These are phyloP conservation scores for Ilyonectria mors-panacis DNA, from an alignment of 2,329 filamentous ascomycete species.

Conservation along the genomic window DNA sequence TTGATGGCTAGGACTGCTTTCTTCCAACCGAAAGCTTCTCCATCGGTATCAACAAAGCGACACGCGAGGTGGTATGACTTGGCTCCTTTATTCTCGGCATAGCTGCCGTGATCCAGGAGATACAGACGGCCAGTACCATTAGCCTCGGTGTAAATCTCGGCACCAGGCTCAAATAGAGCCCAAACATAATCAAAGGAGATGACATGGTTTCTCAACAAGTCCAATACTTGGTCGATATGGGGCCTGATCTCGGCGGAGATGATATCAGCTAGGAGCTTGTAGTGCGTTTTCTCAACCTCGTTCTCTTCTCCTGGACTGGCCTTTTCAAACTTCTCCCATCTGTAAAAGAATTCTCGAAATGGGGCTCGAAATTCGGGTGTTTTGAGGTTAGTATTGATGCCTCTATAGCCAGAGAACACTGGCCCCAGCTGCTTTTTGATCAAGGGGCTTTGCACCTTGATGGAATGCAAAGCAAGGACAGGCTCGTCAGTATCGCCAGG, in stretches of 20 bases:
- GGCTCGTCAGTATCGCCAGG: constrained; percentile 6
- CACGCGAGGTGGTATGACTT: constrained; percentile 5
- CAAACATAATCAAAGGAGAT: constrained; percentile 29
- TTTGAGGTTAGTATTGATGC: constrained; percentile 27
- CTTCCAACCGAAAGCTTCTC: constrained; percentile 11
- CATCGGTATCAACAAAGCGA: constrained; percentile 25
- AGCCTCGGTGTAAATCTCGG: constrained; percentile 13
- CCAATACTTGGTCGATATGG: constrained; percentile 17
- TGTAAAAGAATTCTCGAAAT: constrained; percentile 29
- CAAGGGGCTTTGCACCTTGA: constrained; percentile 22
- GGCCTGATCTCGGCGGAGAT: constrained; percentile 16
- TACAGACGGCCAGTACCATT: constrained; percentile 17
- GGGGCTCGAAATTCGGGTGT: constrained; percentile 21
- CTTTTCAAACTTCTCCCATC: constrained; percentile 10
- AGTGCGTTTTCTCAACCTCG: neutral
- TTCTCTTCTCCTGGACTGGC: neutral
- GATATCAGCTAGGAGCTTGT: constrained; percentile 17
- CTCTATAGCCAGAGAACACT: constrained; percentile 4
- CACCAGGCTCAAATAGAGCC: constrained; percentile 17
- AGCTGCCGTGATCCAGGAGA: neutral
- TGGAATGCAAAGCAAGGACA: neutral
- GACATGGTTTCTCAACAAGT: constrained; percentile 9
- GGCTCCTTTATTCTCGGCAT: neutral
- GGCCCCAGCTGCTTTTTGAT: constrained; percentile 17
- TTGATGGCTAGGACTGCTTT: neutral